phyloP scores from a whole-genome alignment of 345 rosid species.

The Pseudoturritis turrita region DNA sequence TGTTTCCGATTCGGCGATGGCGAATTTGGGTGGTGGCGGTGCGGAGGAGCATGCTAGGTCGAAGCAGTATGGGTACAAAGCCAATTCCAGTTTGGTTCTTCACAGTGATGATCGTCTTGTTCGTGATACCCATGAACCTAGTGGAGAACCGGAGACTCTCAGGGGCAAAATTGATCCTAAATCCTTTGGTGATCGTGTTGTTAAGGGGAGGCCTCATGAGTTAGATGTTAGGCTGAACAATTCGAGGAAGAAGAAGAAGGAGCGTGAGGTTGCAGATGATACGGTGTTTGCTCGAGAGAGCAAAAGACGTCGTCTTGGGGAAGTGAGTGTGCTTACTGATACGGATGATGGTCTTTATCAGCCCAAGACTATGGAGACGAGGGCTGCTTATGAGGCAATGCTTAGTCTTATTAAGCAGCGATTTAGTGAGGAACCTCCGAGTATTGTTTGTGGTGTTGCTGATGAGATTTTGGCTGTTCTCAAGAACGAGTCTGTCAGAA shows the following conservation, averaged over 20 bases:
- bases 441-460: constrained; percentile 71
- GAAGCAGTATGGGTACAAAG: constrained; percentile 81
- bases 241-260: constrained; percentile 81
- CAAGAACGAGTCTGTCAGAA: constrained; percentile 55
- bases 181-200: constrained; percentile 71
- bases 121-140: constrained; percentile 68
- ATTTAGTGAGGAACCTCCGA: constrained; percentile 70
- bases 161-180: constrained; percentile 74
- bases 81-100: constrained; percentile 72
- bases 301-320: constrained; percentile 54
- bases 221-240: constrained; percentile 64
- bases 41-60: constrained; percentile 90
- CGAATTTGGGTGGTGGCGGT: constrained; percentile 74
- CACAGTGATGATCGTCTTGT: constrained; percentile 67
- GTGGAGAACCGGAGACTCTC: constrained; percentile 79
- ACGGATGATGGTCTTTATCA: constrained; percentile 73
- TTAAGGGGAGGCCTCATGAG: constrained; percentile 60
- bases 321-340: constrained; percentile 66
- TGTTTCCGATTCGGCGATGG: constrained; percentile 37
- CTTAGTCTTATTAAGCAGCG: constrained; percentile 69
- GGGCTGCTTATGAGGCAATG: constrained; percentile 80
- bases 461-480: constrained; percentile 90
- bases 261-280: constrained; percentile 45
- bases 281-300: constrained; percentile 37
- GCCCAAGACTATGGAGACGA: constrained; percentile 82